Evolutionary conservation across 2,329 filamentous ascomycete species (phyloP).

Genomic region (Beauveria caledonica): DNA sequence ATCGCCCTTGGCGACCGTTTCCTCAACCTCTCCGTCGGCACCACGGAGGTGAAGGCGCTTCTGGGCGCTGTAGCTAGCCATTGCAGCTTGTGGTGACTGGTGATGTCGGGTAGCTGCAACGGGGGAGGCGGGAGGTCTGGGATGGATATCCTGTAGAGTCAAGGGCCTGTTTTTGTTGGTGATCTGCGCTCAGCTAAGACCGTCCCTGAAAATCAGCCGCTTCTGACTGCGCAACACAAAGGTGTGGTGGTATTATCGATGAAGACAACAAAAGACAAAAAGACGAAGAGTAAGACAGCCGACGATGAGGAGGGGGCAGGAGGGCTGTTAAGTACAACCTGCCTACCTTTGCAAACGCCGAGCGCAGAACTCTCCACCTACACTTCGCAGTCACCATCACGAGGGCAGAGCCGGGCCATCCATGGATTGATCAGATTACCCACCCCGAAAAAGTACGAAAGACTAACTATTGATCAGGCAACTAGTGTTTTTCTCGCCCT

Average conservation of each 20-base stretch:
- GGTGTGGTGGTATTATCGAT: neutral
- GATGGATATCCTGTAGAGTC: no score
- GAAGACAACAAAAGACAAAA: constrained; percentile 1
- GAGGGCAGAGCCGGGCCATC: neutral
- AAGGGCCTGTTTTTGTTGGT: no score
- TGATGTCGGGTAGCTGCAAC: no score
- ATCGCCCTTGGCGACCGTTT: constrained; percentile 16
- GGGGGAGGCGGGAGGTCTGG: no score
- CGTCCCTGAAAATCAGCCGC: neutral
- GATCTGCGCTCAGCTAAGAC: neutral
- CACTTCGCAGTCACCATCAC: neutral
- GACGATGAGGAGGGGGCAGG: neutral
- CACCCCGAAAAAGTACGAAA: neutral
- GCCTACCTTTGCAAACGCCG: neutral
- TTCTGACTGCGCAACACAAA: neutral
- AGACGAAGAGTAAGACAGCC: neutral
- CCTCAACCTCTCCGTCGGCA: neutral
- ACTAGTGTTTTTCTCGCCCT: neutral
- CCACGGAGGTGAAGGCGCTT: constrained; percentile 6
- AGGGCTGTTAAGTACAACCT: neutral
- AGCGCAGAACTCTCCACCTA: neutral
- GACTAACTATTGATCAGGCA: neutral
- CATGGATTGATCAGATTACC: constrained; percentile 11
- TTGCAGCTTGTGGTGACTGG: neutral
- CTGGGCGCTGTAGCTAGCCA: constrained; percentile 6